Conservation (phyloP, 768 basidiomycete species). For the Termitomyces sp. region DNA sequence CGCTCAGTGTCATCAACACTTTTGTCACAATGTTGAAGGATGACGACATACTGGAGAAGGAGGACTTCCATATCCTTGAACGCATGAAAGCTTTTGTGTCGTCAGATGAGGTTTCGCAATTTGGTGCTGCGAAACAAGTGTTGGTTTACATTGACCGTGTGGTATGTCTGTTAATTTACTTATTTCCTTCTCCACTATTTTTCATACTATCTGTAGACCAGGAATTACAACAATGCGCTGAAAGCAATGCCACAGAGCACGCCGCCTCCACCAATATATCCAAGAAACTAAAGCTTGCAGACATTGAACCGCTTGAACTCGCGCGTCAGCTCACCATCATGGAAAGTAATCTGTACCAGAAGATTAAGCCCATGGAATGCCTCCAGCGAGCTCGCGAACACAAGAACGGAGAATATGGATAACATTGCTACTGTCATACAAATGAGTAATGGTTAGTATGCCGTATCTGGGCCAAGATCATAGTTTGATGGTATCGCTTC, state of each 20-base stretch:
- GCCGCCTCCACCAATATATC: slow-evolving; percentile 73
- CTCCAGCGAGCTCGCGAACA: slow-evolving; percentile 78
- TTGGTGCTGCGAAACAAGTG: slow-evolving; percentile 72
- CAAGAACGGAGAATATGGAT: slow-evolving; percentile 63
- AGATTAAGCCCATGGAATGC: slow-evolving; percentile 88
- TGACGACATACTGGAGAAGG: slow-evolving; percentile 78
- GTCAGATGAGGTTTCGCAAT: slow-evolving; percentile 54
- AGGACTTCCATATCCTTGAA: slow-evolving; percentile 77
- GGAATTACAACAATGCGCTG: slow-evolving; percentile 48
- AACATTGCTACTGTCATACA: slow-evolving; percentile 87
- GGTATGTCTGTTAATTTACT: slow-evolving; percentile 40
- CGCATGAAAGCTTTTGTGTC: slow-evolving; percentile 77
- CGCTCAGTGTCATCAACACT: slow-evolving; percentile 75
- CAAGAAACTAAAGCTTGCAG: slow-evolving; percentile 74
- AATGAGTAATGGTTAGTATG: slow-evolving; percentile 68
- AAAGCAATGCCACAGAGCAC: slow-evolving; percentile 52
- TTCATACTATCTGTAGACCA: slow-evolving; percentile 23
- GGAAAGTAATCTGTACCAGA: slow-evolving; percentile 82
- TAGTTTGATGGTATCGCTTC: neutral
- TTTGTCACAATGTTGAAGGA: slow-evolving; percentile 87
- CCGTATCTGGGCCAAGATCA: neutral
- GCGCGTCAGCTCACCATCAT: slow-evolving; percentile 91
- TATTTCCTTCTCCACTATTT: neutral
- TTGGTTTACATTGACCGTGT: slow-evolving; percentile 70
- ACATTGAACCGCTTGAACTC: slow-evolving; percentile 85